A percentile compares a stretch with the other conserved stretches of the same genome.
These are phyloP conservation scores for Populus euphratica DNA, from an alignment of 345 rosid genomes.

Conservation along the genomic window DNA sequence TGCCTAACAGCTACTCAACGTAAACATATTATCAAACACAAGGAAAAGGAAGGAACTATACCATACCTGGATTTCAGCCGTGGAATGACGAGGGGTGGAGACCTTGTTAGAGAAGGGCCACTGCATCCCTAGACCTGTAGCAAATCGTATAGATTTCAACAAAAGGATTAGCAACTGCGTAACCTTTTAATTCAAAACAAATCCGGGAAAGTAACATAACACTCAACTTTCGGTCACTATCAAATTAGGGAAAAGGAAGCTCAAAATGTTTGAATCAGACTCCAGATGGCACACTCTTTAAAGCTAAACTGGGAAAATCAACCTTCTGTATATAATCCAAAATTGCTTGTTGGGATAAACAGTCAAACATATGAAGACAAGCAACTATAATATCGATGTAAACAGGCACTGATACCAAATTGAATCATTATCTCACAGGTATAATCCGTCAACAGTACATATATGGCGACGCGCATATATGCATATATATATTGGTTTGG, in stretches of 20 bases:
- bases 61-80: slow-evolving; percentile 37
- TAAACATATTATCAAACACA: background rate
- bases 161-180: background rate
- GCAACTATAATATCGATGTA: background rate
- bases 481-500: background rate
- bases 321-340: background rate
- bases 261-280: background rate
- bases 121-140: slow-evolving; percentile 36
- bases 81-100: slow-evolving; percentile 36
- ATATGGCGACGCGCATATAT: background rate
- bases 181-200: background rate
- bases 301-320: background rate
- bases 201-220: background rate
- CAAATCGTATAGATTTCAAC: slow-evolving; percentile 30
- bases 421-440: background rate
- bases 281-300: background rate
- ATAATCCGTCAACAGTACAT: background rate
- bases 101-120: slow-evolving; percentile 52
- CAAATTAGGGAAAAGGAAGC: background rate
- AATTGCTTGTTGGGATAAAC: background rate
- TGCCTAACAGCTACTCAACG: background rate
- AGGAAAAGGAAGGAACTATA: background rate
- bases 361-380: background rate
- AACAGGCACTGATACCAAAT: background rate
- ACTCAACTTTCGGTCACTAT: background rate